Conservation (phyloP, 2,329 filamentous ascomycete species). For the Alternaria panax region DNA sequence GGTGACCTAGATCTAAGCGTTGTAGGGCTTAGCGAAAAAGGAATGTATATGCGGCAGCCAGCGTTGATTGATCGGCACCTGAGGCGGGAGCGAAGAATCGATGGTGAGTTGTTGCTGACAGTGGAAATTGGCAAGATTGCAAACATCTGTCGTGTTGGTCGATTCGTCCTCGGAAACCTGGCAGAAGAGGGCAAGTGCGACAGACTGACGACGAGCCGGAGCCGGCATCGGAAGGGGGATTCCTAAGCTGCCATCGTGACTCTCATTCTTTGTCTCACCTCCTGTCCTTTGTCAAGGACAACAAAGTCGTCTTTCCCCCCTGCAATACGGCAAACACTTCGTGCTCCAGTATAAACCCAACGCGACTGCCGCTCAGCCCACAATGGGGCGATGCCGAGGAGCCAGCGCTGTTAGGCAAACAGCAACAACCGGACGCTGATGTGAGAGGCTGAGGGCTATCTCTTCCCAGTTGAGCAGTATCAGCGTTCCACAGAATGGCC, state of each 20-base stretch:
- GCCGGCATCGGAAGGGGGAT: not conserved
- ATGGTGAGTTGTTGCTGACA: too few relatives aligned
- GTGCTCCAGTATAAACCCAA: not conserved
- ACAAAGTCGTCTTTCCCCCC: not conserved
- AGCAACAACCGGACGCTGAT: not conserved
- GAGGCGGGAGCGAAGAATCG: not conserved
- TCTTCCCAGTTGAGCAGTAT: not conserved
- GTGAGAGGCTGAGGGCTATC: conserved; percentile 7
- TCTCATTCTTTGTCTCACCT: not conserved
- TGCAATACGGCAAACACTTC: not conserved
- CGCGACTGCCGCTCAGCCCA: conserved; percentile 2
- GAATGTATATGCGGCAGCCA: conserved; percentile 5
- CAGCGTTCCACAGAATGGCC: not conserved
- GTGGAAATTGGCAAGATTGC: too few relatives aligned
- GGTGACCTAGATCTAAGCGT: conserved; percentile 9
- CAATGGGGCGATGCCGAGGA: not conserved
- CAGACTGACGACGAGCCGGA: conserved; percentile 3
- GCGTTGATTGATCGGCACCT: not conserved
- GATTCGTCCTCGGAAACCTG: not conserved
- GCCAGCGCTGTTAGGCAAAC: not conserved
- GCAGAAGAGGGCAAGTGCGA: not conserved
- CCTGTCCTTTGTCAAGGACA: not conserved
- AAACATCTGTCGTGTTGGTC: not conserved
- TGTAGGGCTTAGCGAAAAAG: conserved; percentile 3
- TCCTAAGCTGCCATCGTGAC: not conserved